Evolutionary conservation across 768 basidiomycete species (phyloP).

Genomic region (Hericium coralloides): DNA sequence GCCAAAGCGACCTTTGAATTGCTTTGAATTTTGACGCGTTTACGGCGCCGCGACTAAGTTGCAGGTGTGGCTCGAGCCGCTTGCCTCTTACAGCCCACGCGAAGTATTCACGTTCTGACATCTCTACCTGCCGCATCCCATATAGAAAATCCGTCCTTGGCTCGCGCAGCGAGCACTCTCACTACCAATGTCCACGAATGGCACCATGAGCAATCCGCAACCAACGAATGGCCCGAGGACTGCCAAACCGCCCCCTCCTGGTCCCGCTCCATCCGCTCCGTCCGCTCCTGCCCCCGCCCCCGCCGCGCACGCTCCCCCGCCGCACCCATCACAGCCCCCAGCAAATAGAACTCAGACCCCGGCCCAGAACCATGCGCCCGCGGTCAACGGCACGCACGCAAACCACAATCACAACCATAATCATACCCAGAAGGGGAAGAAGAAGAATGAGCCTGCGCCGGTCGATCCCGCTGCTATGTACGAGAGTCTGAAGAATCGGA

Average conservation of each 20-base stretch:
- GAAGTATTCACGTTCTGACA: not conserved
- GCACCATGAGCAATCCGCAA: not conserved
- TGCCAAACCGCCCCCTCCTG: conserved; percentile 22
- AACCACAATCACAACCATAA: not conserved
- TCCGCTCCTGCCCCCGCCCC: conserved; percentile 25
- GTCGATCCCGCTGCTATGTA: conserved; percentile 84
- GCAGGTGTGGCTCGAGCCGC: not conserved
- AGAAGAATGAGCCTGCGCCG: conserved; percentile 56
- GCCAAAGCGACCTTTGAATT: too few species aligned
- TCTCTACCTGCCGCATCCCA: not conserved
- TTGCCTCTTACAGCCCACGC: not conserved
- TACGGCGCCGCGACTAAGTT: not conserved
- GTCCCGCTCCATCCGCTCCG: conserved; percentile 40
- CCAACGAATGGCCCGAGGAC: conserved; percentile 2
- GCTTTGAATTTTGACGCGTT: not conserved
- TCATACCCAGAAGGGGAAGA: conserved; percentile 38
- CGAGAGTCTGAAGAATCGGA: conserved; percentile 80
- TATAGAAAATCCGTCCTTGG: not conserved
- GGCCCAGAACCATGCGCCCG: conserved; percentile 23
- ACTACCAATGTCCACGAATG: not conserved
- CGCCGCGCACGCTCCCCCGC: conserved; percentile 27
- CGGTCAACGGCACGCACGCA: conserved; percentile 16
- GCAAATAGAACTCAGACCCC: conserved; percentile 30
- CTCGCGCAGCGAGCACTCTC: not conserved
- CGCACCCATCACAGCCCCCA: conserved; percentile 25